Percentiles rank a stretch among this genome's conserved stretches.
Conservation (phyloP, 2,329 filamentous ascomycete species). For the Diaporthe vexans region DNA sequence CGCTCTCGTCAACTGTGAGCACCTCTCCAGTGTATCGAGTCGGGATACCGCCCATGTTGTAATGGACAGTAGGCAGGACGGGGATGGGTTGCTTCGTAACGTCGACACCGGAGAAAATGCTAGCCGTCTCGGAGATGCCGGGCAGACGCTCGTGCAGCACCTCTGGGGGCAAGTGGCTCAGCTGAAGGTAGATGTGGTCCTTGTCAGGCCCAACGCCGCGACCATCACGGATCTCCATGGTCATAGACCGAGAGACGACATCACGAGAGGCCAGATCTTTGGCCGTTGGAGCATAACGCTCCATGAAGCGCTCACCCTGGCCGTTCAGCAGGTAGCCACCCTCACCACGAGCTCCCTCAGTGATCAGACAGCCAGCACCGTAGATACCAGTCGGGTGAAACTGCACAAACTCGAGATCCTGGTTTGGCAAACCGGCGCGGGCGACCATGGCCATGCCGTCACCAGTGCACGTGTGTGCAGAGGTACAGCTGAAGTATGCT, state of each 20-base stretch:
- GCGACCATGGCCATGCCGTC: constrained; percentile 99
- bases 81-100: constrained; percentile 97
- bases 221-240: constrained; percentile 96
- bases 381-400: constrained; percentile 99
- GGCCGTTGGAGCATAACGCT: constrained; percentile 95
- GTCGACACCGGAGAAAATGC: constrained; percentile 97
- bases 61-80: constrained; percentile 96
- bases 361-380: constrained; percentile 97
- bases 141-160: constrained; percentile 96
- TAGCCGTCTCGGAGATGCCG: constrained; percentile 98
- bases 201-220: constrained; percentile 97
- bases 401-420: constrained; percentile 99
- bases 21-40: constrained; percentile 98
- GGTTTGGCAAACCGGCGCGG: constrained; percentile 96
- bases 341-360: constrained; percentile 97
- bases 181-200: constrained; percentile 98
- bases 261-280: constrained; percentile 98
- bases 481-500: constrained; percentile 98
- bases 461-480: constrained; percentile 97
- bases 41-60: constrained; percentile 99
- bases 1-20: constrained; percentile 85
- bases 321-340: constrained; percentile 98
- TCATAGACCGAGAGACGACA: constrained; percentile 98
- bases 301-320: constrained; percentile 99
- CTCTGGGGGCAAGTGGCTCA: constrained; percentile 93